Evolutionary conservation across 2,329 filamentous ascomycete species (phyloP), one percentile per base, ranked within the genome.

Genomic region (Thelonectria blattea): DNA sequence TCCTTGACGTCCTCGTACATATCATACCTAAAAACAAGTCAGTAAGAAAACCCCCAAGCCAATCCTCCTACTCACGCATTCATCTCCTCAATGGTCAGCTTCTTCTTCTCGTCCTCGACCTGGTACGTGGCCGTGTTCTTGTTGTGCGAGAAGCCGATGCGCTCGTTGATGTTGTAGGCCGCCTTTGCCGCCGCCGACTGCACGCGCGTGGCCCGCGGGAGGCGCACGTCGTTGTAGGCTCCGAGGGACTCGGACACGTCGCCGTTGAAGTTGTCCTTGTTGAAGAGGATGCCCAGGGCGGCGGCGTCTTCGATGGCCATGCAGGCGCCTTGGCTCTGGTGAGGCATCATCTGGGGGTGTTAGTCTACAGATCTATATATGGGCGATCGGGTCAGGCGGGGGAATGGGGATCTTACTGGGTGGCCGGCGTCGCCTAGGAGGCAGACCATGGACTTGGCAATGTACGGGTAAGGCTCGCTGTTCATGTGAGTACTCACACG

Each of bases 81-180:
- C 86, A 90, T 89, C 72, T 90, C 87, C 63, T 89, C 86, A 51
- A 90, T 89, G 0, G 88, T 90, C 32, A 90, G 69, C 63, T 88
- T 87, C 48, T 84, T 80, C 64, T 78, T 83, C 66, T 86, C 81
- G 52, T 89, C 83, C 63, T 85, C 81, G 0, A 90, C 87, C 68
- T 85, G 86, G 74, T 90, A 90, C 0, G 80, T 81, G 0, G 80
- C 72, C 14, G 76, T 82, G 41, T 80, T 66, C 27, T 81, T 88
- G 68, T 90, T 89, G 39, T 79, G 80, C 0, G 85, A 88, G 74
- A 90, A 90, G 0, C 86, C 85, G 56, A 88, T 88, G 47, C 86
- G 76, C 73, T 88, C 85, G 62, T 86, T 86, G 63, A 88, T 88
- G 67, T 88, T 88, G 57, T 84, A 81, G 0, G 81, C 80, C 0